Evolutionary conservation across 345 rosid species (phyloP).

Genomic region (Syzygium jambos): DNA sequence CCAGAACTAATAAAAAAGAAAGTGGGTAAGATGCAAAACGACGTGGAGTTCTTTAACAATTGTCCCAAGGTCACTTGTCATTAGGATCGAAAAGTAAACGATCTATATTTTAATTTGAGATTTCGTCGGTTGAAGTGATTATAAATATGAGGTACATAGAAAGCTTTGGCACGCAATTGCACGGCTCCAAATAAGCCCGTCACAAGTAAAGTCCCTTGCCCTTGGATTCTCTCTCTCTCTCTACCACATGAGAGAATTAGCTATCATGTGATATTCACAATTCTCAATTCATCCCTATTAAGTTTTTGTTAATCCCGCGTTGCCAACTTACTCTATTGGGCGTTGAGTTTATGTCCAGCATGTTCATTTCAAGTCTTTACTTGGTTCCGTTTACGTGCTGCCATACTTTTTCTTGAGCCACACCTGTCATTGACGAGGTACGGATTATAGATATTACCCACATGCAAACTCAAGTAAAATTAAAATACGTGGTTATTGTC

Average conservation of each 20-base stretch:
- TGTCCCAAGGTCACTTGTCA: not conserved
- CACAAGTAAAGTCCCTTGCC: not conserved
- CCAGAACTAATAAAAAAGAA: not conserved
- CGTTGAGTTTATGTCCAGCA: no score
- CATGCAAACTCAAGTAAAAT: not conserved
- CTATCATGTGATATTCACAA: not conserved
- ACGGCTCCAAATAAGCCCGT: not conserved
- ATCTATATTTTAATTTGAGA: not conserved
- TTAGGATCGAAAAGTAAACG: not conserved
- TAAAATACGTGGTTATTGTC: not conserved
- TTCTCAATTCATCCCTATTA: not conserved
- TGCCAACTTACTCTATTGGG: not conserved
- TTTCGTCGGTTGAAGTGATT: not conserved
- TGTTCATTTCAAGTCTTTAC: no score
- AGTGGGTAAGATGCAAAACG: not conserved
- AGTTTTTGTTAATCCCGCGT: not conserved
- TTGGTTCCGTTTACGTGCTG: not conserved
- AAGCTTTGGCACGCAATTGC: not conserved
- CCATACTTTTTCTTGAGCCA: not conserved
- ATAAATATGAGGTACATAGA: not conserved
- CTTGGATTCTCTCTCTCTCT: not conserved
- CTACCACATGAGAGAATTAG: not conserved
- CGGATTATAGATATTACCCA: not conserved
- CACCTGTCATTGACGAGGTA: not conserved
- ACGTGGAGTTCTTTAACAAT: not conserved